Conservation (phyloP, 352 stramenopile species). For the Globisporangium cylindrosporum region DNA sequence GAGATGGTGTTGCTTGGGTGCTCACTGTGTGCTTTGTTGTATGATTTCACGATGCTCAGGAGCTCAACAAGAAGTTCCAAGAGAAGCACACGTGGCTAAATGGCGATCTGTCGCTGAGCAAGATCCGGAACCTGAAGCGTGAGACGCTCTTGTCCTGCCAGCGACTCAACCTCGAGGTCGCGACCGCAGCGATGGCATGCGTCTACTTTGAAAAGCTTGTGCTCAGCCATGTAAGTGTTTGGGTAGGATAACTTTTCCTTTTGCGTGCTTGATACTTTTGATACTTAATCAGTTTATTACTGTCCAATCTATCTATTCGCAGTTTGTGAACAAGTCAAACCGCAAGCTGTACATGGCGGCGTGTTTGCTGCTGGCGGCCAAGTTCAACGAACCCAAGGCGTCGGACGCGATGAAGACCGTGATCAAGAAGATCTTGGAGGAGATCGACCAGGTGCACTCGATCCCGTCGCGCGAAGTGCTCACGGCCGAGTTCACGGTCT, state of each 20-base stretch:
- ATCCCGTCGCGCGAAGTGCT: constrained; percentile 83
- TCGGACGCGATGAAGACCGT: constrained; percentile 60
- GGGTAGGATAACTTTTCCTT: constrained; percentile 4
- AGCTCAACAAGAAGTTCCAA: constrained; percentile 97
- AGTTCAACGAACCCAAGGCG: constrained; percentile 87
- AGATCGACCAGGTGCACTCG: constrained; percentile 80
- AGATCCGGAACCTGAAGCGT: constrained; percentile 94
- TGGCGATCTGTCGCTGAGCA: constrained; percentile 92
- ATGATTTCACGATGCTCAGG: constrained; percentile 19
- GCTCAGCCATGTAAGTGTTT: constrained; percentile 68
- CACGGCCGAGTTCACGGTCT: constrained; percentile 88
- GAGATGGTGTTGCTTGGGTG: not conserved
- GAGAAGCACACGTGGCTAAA: constrained; percentile 92
- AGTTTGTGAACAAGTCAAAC: constrained; percentile 96
- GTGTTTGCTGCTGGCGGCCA: constrained; percentile 93
- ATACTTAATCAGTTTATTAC: not conserved
- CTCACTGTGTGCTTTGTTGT: not conserved
- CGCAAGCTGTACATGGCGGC: constrained; percentile 95
- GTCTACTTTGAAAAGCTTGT: constrained; percentile 98
- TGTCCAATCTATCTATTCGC: constrained; percentile 48
- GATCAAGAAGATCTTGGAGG: constrained; percentile 66
- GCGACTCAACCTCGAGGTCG: constrained; percentile 89
- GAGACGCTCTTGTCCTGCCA: constrained; percentile 78
- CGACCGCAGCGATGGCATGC: constrained; percentile 92
- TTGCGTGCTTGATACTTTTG: not conserved